Percentiles rank a stretch among this genome's conserved stretches.
phyloP scores from a whole-genome alignment of 805 yeast genomes.

The Crinitomyces ghanaensis region DNA sequence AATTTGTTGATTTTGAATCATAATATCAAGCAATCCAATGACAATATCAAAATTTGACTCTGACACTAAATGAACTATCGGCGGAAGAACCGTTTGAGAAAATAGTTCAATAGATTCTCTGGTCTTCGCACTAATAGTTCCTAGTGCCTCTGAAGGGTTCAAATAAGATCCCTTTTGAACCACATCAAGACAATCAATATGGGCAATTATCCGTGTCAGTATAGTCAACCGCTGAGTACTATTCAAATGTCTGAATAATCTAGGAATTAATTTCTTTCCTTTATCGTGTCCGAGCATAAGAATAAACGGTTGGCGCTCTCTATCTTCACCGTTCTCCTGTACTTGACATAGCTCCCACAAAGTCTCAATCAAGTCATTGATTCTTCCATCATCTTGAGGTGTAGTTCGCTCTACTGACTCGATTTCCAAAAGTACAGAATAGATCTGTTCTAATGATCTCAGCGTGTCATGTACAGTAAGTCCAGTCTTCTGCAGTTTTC shows the following conservation, averaged over 20 bases:
- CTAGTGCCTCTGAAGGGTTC: slow-evolving; percentile 20
- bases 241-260: slow-evolving; percentile 72
- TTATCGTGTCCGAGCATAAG: slow-evolving; percentile 75
- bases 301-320: slow-evolving; percentile 67
- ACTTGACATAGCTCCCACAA: slow-evolving; percentile 75
- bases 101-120: slow-evolving; percentile 60
- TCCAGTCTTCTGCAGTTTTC: too few relatives aligned
- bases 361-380: slow-evolving; percentile 23
- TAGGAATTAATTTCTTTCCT: slow-evolving; percentile 78
- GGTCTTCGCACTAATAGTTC: slow-evolving; percentile 38
- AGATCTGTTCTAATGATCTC: slow-evolving; percentile 65
- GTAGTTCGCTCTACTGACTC: slow-evolving; percentile 64
- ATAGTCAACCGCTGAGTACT: slow-evolving; percentile 68
- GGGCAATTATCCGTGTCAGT: slow-evolving; percentile 66
- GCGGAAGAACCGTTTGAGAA: slow-evolving; percentile 71
- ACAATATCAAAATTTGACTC: slow-evolving; percentile 74
- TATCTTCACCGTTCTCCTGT: slow-evolving; percentile 43
- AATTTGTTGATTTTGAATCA: slow-evolving; percentile 61
- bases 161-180: slow-evolving; percentile 67
- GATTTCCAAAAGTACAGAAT: slow-evolving; percentile 60
- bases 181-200: slow-evolving; percentile 68
- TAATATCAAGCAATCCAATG: slow-evolving; percentile 57
- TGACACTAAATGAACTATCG: slow-evolving; percentile 70
- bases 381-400: slow-evolving; percentile 26
- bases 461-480: slow-evolving; percentile 38